Percentiles rank a stretch among this genome's conserved stretches.
These are phyloP conservation scores for Fusarium poae DNA, from an alignment of 2,329 filamentous ascomycete species.

Conservation along the genomic window DNA sequence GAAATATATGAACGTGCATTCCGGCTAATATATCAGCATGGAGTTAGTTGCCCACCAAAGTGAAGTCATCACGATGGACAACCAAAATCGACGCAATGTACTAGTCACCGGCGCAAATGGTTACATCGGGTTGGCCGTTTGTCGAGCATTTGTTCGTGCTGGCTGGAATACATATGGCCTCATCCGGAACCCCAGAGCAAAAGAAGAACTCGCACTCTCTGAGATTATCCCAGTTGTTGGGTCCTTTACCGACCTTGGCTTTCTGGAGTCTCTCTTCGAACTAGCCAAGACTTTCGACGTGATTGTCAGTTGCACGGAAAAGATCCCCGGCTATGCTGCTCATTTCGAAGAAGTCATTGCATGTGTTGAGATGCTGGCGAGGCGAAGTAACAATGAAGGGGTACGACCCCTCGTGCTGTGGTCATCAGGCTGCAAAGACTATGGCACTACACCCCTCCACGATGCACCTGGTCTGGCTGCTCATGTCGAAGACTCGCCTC, in stretches of 20 bases:
- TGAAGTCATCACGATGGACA: slow-evolving; percentile 12
- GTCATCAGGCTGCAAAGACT: slow-evolving; percentile 65
- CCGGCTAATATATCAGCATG: not conserved
- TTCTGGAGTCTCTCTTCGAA: slow-evolving; percentile 48
- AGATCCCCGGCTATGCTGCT: slow-evolving; percentile 55
- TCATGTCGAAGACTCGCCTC: slow-evolving; percentile 59
- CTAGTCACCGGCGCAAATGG: slow-evolving; percentile 64
- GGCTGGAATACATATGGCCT: slow-evolving; percentile 62
- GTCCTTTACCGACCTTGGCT: slow-evolving; percentile 52
- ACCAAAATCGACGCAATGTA: slow-evolving; percentile 44
- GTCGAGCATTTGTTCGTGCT: slow-evolving; percentile 59
- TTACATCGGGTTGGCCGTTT: slow-evolving; percentile 62
- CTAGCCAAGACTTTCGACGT: slow-evolving; percentile 54
- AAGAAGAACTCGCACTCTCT: slow-evolving; percentile 48
- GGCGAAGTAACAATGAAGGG: slow-evolving; percentile 51
- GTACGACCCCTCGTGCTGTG: slow-evolving; percentile 59
- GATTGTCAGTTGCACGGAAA: slow-evolving; percentile 60
- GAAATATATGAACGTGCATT: not conserved
- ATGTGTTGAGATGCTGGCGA: slow-evolving; percentile 53
- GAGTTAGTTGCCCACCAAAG: not conserved
- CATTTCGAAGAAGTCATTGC: slow-evolving; percentile 56
- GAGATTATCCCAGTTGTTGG: slow-evolving; percentile 60
- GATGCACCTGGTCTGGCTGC: slow-evolving; percentile 54
- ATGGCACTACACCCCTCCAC: slow-evolving; percentile 56
- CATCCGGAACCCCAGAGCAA: slow-evolving; percentile 53